phyloP scores from a whole-genome alignment of 2,329 filamentous ascomycete genomes.

The Epichloe amarillans region DNA sequence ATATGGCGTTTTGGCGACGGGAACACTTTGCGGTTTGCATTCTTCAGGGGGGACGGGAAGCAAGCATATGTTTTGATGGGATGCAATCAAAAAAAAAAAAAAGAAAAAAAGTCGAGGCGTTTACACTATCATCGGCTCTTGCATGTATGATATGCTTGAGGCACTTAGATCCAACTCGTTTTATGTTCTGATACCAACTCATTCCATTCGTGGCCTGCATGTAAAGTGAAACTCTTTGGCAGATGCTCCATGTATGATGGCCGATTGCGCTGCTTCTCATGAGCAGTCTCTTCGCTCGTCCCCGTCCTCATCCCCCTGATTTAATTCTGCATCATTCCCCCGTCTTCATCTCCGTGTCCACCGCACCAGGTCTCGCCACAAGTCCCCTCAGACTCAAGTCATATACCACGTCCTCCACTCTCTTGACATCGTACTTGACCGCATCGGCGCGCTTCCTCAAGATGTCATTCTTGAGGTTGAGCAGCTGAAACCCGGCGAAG shows the following conservation, averaged over 20 bases:
- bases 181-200: not conserved
- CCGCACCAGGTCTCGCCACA: slow-evolving; percentile 37
- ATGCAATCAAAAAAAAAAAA: not conserved
- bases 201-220: not conserved
- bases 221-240: too few species aligned
- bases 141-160: not conserved
- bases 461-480: slow-evolving; percentile 94
- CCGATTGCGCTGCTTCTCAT: too few species aligned
- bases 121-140: not conserved
- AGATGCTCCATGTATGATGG: too few species aligned
- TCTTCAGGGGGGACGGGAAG: not conserved
- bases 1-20: slow-evolving; percentile 3
- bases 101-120: not conserved
- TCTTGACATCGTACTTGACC: slow-evolving; percentile 96
- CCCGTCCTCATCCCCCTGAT: slow-evolving; percentile 10
- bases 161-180: not conserved
- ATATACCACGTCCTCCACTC: slow-evolving; percentile 96
- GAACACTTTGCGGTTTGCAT: not conserved
- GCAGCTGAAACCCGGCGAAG: slow-evolving; percentile 88
- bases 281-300: not conserved
- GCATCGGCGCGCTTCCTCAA: slow-evolving; percentile 78
- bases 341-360: slow-evolving; percentile 26
- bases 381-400: slow-evolving; percentile 81
- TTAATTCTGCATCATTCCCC: not conserved
- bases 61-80: not conserved